phyloP scores from a whole-genome alignment of 75 land plant species.

The Adiantum capillusveneris region DNA sequence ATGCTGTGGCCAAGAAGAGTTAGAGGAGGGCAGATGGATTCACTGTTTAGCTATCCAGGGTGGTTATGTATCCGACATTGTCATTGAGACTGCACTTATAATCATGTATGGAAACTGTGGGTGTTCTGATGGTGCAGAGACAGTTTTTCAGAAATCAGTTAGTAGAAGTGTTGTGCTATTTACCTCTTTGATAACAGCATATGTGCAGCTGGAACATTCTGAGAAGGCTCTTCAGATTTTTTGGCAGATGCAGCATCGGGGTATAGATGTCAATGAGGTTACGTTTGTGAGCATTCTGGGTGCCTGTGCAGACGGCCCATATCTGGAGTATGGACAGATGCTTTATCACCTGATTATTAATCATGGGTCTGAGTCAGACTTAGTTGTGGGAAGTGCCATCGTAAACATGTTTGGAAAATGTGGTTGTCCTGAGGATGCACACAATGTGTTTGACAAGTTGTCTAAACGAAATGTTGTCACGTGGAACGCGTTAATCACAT shows the following conservation, averaged over 20 bases:
- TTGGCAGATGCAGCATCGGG: slow-evolving; percentile 12
- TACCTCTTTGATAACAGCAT: slow-evolving; percentile 23
- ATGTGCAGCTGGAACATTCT: slow-evolving; percentile 17
- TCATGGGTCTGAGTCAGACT: slow-evolving; percentile 10
- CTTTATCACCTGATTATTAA: slow-evolving; percentile 2
- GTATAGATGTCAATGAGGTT: slow-evolving; percentile 1
- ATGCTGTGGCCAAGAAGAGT: background rate
- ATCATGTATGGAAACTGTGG: slow-evolving; percentile 20
- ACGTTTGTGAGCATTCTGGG: slow-evolving; percentile 13
- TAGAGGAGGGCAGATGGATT: slow-evolving; percentile 8
- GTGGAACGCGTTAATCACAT: slow-evolving; percentile 13
- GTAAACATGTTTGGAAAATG: slow-evolving; percentile 19
- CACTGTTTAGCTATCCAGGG: background rate
- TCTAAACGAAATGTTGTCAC: background rate
- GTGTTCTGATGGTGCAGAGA: background rate
- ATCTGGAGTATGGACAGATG: slow-evolving; percentile 11
- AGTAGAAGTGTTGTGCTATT: slow-evolving; percentile 11
- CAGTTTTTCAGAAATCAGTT: slow-evolving; percentile 11
- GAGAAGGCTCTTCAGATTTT: slow-evolving; percentile 17
- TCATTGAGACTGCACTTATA: slow-evolving; percentile 11
- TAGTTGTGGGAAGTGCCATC: slow-evolving; percentile 18
- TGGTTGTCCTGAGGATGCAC: slow-evolving; percentile 13
- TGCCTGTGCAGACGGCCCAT: slow-evolving; percentile 9
- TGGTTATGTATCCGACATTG: slow-evolving; percentile 1
- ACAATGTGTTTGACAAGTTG: slow-evolving; percentile 11